Base-by-base conservation (phyloP, 176 grass and related monocot species). In the Leersia perrieri region DNA sequence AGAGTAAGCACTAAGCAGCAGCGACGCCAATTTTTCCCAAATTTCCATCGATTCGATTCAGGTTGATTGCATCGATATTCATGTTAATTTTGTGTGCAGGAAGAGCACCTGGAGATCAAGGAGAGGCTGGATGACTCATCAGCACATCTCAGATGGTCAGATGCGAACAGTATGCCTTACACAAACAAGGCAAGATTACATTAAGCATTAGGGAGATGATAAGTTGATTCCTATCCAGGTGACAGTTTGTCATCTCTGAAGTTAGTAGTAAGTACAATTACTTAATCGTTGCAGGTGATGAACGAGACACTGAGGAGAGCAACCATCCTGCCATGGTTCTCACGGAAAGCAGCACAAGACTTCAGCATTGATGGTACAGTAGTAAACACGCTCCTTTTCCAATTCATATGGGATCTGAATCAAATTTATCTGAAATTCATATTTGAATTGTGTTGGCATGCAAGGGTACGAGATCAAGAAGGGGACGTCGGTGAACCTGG, bases 291-390 rank as follows among this genome's bases (percentile, higher is more conserved):
- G 45, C 73, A 88, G 86, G 79, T 90, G 28, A 93, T 87, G 78
- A 87, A 71, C 70, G 84, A 93, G 84, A 93, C 91, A 3, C 84
- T 90, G 72, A 77, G 91, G 72, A 87, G 85, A 39, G 91, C 91
- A 0, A 93, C 91, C 84, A 93, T 93, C 76, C 32, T 87, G 35
- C 91, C 91, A 35, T 93, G 91, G 91, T 93, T 75, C 77, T 93
- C 91, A 0, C 74, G 91, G 65, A 93, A 90, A 49, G 91, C 91
- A 0, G 84, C 91, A 0, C 76, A 85, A 33, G 91, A 93, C 42
- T 87, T 93, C 81, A 82, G 22, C 87, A 79, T 93, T 14, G 87
- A 90, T 61, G 91, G 90, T 92, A n/a, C n/a, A n/a, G n/a, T n/a
- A 25, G n/a, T 18, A 55, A 16, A 9, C 36, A 12, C 66, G 8